Base-by-base conservation (phyloP, 495 filamentous ascomycete genomes). In the Hyaloscypha finlandica region DNA sequence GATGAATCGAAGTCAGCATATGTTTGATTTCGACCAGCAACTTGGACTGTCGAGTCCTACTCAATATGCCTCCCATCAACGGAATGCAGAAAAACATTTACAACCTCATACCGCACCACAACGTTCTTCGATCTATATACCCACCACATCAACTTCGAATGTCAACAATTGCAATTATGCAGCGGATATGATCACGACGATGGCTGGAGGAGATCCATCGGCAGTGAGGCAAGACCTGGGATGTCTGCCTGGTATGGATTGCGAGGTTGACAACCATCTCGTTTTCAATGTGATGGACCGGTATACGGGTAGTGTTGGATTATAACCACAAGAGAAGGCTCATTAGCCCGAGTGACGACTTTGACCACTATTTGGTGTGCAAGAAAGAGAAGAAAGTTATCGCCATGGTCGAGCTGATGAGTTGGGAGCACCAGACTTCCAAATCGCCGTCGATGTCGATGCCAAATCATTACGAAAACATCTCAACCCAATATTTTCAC, bases 281-380 rank as follows among this genome's bases (percentile, higher is more conserved):
- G 65, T 74, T 0, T 74, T 74, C 53, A 65, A 71, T 42, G 70
- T 74, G 3, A 72, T 74, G 63, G 70, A 72, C 63, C 65, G 64
- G 39, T 72, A 74, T 65, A 63, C 70, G 6, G 64, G 61, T 2
- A 61, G 54, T 60, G 37, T 63, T 20, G 66, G 66, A 8, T 59
- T 63, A 59, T 68, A 68, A 63, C 53, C 42, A 59, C 65, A 30
- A 65, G 59, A 0, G 59, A 48, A 45, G 20, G n/a, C 12, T 48
- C 20, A 48, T 33, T 31, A 59, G 56, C 56, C 56, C 53, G 6
- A 14, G 31, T 16, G 32, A 32, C 32, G 32, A 59, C 25, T 59
- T 32, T 59, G 56, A 59, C 29, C 6, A 48, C 1, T 19, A 48
- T 48, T 1, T 48, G 42, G 11, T 48, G 11, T 48, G 11, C 4